A percentile compares a stretch with the other conserved stretches of the same genome.
Evolutionary conservation across 768 basidiomycete species (phyloP).

Genomic region (Tubosaeta brunneosetosa): DNA sequence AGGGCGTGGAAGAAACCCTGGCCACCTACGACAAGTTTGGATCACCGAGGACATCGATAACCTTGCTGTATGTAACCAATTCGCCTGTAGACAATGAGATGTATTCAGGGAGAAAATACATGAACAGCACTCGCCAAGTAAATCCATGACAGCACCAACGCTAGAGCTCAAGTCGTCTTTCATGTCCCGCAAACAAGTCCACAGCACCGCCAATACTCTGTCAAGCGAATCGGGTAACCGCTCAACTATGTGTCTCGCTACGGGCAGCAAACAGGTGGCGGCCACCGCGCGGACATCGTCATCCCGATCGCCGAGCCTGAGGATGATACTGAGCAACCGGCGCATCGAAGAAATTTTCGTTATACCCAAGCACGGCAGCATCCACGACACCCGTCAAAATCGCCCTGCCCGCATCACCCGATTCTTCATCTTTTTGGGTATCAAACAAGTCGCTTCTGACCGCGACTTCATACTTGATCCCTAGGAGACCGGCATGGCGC

Average conservation of each 20-base stretch:
- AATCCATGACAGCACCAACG: conserved; percentile 95
- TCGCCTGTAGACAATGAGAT: conserved; percentile 49
- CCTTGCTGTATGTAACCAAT: conserved; percentile 71
- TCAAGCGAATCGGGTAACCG: conserved; percentile 68
- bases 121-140: conserved; percentile 59
- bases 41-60: conserved; percentile 71
- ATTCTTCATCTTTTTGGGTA: conserved; percentile 32
- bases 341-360: background rate
- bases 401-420: conserved; percentile 42
- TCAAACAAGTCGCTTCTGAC: conserved; percentile 80
- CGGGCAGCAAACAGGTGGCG: conserved; percentile 84
- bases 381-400: conserved; percentile 82
- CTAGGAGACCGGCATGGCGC: conserved; percentile 93
- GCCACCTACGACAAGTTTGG: conserved; percentile 63
- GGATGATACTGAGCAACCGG: conserved; percentile 8
- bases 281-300: conserved; percentile 97
- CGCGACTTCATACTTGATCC: conserved; percentile 97
- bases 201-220: conserved; percentile 76
- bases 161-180: conserved; percentile 97
- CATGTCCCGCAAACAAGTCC: conserved; percentile 87
- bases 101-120: background rate
- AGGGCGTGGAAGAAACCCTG: background rate
- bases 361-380: conserved; percentile 84
- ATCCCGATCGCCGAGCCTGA: conserved; percentile 81
- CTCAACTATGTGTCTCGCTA: conserved; percentile 76